Evolutionary conservation across 176 grass and related monocot species (phyloP), one percentile per base, ranked within the genome.

Genomic region (Eleusine coracana): DNA sequence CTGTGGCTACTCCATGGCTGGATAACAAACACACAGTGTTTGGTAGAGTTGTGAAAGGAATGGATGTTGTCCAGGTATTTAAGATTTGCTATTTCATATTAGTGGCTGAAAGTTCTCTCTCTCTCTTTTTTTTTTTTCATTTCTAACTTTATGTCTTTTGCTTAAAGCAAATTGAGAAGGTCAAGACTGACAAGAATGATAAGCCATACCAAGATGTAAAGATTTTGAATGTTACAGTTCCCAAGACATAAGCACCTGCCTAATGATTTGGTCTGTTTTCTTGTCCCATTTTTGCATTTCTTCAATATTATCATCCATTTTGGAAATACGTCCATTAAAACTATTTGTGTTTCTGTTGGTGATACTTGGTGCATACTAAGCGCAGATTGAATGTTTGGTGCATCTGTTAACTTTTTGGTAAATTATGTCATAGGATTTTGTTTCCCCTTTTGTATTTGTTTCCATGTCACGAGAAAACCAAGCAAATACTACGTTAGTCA

Each of bases 11-110:
- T 42, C 93, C 96, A 80, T 99, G 96, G 96, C 81, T 99, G 65
- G 96, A 99, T 86, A 99, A 93, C 90, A 99, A 99, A 63, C 96
- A 98, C 65, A 95, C 91, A 62, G 96, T 99, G 39, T 96, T 99
- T 80, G 96, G 96, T 80, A 85, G 96, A 90, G 96, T 99, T 82
- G 89, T 99, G 42, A 99, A 93, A 91, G 93, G 96, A 65, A 99
- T 99, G 96, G 93, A 99, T 81, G 96, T 99, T 86, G 96, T 99
- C 86, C 96, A 99, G 96, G 96, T 96, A 84, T 62, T 14, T 9
- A 20, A 11, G 21, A 37, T 67, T 55, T 85, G 37, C 23, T 23
- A 71, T 55, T 59, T 46, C 39, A 70, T 51, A 48, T 45, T 39
- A 85, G 61, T 80, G 68, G 10, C 9, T 66, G 25, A 71, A 29